Conservation (phyloP, 495 filamentous ascomycete species). For the Neurospora sublineolata region DNA sequence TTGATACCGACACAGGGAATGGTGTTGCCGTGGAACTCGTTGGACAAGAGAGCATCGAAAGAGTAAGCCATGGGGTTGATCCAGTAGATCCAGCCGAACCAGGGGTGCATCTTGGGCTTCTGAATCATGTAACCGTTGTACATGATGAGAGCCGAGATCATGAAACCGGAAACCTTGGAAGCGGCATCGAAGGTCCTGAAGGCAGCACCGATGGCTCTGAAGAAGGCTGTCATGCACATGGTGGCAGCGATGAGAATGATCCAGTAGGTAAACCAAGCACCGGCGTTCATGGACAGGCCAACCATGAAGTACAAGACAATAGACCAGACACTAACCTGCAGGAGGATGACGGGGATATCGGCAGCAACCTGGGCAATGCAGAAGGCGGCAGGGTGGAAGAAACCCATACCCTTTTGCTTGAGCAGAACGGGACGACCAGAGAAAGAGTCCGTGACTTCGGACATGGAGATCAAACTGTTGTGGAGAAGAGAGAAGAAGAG, state of each 20-base stretch:
- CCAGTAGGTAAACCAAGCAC: constrained; percentile 69
- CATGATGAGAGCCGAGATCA: constrained; percentile 54
- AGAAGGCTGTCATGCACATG: constrained; percentile 52
- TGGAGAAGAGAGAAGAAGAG: constrained; percentile 68
- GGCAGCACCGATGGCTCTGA: constrained; percentile 57
- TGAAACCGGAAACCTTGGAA: constrained; percentile 32
- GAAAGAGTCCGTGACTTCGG: constrained; percentile 66
- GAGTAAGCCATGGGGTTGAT: constrained; percentile 67
- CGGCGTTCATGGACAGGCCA: constrained; percentile 52
- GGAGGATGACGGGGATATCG: constrained; percentile 60
- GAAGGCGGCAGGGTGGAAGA: constrained; percentile 70
- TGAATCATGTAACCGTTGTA: constrained; percentile 70
- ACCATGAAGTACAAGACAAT: constrained; percentile 70
- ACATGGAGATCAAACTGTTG: constrained; percentile 68
- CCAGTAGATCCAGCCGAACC: constrained; percentile 66
- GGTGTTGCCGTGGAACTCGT: constrained; percentile 53
- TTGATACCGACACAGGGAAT: constrained; percentile 34
- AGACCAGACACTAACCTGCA: constrained; percentile 61
- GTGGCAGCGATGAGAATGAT: constrained; percentile 49
- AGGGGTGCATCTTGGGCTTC: constrained; percentile 59
- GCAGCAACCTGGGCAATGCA: constrained; percentile 68
- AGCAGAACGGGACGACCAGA: constrained; percentile 58
- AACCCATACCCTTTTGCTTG: constrained; percentile 74
- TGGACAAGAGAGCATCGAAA: constrained; percentile 57
- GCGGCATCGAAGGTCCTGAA: constrained; percentile 53